Percentiles rank a stretch among this genome's conserved stretches.
These are phyloP conservation scores for Phoma sp. DNA, from an alignment of 2,329 filamentous ascomycete genomes.

Conservation along the genomic window DNA sequence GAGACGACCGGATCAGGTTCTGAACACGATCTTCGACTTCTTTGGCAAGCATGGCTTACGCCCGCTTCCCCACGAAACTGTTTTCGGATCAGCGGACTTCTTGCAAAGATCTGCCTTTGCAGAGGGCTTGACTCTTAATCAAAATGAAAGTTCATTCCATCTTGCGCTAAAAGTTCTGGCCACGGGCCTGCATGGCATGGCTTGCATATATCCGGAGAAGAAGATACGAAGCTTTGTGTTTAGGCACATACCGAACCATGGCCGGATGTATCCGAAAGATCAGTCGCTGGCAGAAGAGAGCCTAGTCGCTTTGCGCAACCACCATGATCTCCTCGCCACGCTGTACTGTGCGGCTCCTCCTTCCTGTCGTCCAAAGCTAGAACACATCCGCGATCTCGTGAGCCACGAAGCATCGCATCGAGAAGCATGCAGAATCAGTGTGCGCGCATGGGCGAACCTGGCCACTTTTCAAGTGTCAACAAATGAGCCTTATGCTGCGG, in stretches of 20 bases:
- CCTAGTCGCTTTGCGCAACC: slow-evolving; percentile 64
- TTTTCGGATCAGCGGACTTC: slow-evolving; percentile 59
- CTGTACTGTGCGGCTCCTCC: slow-evolving; percentile 64
- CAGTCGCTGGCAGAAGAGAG: slow-evolving; percentile 59
- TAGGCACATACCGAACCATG: slow-evolving; percentile 65
- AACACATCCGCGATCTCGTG: slow-evolving; percentile 60
- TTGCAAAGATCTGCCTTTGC: slow-evolving; percentile 57
- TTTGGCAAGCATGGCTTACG: slow-evolving; percentile 61
- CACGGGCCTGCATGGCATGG: slow-evolving; percentile 57
- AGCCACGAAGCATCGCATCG: slow-evolving; percentile 63
- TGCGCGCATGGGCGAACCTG: slow-evolving; percentile 64
- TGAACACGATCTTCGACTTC: slow-evolving; percentile 64
- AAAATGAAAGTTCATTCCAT: slow-evolving; percentile 62
- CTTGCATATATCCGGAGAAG: slow-evolving; percentile 55
- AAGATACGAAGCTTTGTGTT: slow-evolving; percentile 63
- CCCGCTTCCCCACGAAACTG: slow-evolving; percentile 59
- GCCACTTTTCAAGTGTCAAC: slow-evolving; percentile 63
- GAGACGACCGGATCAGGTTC: slow-evolving; percentile 60
- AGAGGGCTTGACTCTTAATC: slow-evolving; percentile 52
- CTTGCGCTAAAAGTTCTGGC: slow-evolving; percentile 65
- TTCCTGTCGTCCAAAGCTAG: slow-evolving; percentile 58
- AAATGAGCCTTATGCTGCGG: slow-evolving; percentile 52
- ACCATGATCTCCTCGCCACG: slow-evolving; percentile 66
- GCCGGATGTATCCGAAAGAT: slow-evolving; percentile 65
- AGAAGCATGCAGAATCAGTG: slow-evolving; percentile 64